These are phyloP conservation scores for Rhodotorula kratochvilovae DNA, from an alignment of 768 basidiomycete genomes.

Conservation along the genomic window DNA sequence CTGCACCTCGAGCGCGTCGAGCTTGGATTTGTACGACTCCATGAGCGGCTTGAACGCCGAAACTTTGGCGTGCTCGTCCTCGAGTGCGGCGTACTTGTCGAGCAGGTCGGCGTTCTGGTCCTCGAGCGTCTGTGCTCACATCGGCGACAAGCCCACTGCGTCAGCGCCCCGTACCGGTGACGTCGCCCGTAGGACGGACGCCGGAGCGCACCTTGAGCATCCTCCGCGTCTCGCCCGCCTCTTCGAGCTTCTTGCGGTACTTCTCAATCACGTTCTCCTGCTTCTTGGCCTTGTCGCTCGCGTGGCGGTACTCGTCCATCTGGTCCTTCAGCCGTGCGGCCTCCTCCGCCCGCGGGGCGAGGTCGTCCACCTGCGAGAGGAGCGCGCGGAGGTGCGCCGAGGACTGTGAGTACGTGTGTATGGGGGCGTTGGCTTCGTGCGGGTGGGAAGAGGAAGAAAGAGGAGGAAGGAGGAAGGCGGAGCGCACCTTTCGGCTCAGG, in stretches of 20 bases:
- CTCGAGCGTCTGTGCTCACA: constrained; percentile 60
- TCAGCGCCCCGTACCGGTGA: too few relatives aligned
- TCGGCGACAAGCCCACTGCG: too few relatives aligned
- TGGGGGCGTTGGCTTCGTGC: too few relatives aligned
- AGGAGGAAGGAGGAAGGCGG: not conserved
- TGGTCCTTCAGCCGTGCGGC: constrained; percentile 79
- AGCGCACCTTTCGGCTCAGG: constrained; percentile 63
- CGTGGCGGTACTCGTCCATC: constrained; percentile 90
- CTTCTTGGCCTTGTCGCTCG: constrained; percentile 85
- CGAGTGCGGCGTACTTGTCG: constrained; percentile 83
- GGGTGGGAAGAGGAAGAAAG: too few relatives aligned
- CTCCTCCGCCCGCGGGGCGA: constrained; percentile 71
- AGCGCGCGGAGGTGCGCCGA: not conserved
- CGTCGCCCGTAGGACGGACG: too few relatives aligned
- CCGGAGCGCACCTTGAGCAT: constrained; percentile 50
- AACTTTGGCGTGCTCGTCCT: constrained; percentile 84
- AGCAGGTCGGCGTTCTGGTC: constrained; percentile 88
- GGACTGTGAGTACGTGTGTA: too few relatives aligned
- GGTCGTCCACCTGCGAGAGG: constrained; percentile 59
- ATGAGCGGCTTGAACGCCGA: constrained; percentile 79
- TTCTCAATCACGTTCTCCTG: constrained; percentile 98
- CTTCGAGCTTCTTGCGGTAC: constrained; percentile 96
- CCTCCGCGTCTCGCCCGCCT: constrained; percentile 64
- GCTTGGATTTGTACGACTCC: constrained; percentile 86
- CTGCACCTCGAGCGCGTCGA: constrained; percentile 72